Conservation (phyloP, 495 filamentous ascomycete genomes). For the Penicillium parvum region DNA sequence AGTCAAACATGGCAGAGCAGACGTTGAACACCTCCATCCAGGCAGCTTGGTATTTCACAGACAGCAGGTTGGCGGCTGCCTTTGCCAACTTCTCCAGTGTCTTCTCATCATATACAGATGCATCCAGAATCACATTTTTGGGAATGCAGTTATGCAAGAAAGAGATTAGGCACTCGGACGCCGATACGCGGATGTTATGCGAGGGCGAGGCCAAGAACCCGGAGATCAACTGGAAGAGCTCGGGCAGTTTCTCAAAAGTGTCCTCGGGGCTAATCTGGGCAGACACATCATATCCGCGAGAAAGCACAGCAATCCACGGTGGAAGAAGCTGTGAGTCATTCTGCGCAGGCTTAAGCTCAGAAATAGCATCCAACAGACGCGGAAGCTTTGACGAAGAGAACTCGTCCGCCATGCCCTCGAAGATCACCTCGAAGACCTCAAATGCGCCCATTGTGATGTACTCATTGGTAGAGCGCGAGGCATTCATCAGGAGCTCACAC, state of each 20-base stretch:
- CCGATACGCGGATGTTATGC: slow-evolving; percentile 86
- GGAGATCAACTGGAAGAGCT: slow-evolving; percentile 71
- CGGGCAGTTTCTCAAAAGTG: slow-evolving; percentile 82
- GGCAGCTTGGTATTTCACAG: slow-evolving; percentile 84
- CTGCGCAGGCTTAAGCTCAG: slow-evolving; percentile 80
- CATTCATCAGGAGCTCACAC: slow-evolving; percentile 81
- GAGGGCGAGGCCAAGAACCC: slow-evolving; percentile 79
- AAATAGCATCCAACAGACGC: slow-evolving; percentile 77
- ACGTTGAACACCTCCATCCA: slow-evolving; percentile 96
- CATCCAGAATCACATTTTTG: slow-evolving; percentile 70
- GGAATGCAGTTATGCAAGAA: slow-evolving; percentile 87
- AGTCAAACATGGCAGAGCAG: slow-evolving; percentile 78
- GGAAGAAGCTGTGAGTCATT: slow-evolving; percentile 91
- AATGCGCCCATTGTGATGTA: slow-evolving; percentile 94
- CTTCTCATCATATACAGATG: slow-evolving; percentile 85
- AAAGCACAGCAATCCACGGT: slow-evolving; percentile 93
- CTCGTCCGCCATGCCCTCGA: slow-evolving; percentile 82
- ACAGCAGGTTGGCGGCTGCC: slow-evolving; percentile 65
- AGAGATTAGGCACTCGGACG: slow-evolving; percentile 90
- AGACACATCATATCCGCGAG: slow-evolving; percentile 89
- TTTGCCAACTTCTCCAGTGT: slow-evolving; percentile 69
- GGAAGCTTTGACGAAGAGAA: slow-evolving; percentile 84
- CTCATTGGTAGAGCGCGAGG: slow-evolving; percentile 84
- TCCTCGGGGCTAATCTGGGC: slow-evolving; percentile 79
- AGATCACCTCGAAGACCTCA: slow-evolving; percentile 94